Evolutionary conservation across 1,284 basidiomycete species (phyloP).

Genomic region (Malassezia nana): DNA sequence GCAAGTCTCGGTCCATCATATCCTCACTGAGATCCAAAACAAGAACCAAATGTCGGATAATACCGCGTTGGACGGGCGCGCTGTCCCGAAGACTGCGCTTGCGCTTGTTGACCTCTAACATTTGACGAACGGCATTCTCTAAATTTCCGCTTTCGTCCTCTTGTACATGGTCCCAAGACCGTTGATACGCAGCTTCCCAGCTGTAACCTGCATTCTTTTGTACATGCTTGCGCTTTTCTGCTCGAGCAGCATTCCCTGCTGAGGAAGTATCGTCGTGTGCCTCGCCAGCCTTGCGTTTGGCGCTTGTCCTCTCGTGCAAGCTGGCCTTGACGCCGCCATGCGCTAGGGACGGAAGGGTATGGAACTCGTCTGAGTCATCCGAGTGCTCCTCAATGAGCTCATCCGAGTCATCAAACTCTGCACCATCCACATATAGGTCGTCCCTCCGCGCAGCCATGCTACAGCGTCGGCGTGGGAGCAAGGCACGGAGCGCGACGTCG

Average conservation of each 20-base stretch:
- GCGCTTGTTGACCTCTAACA: slow-evolving; percentile 73
- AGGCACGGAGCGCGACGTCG: background rate
- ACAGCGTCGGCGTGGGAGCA: background rate
- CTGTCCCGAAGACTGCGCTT: slow-evolving; percentile 58
- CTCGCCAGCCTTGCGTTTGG: background rate
- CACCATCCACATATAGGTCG: slow-evolving; percentile 16
- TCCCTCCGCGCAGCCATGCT: slow-evolving; percentile 13
- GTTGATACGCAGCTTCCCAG: slow-evolving; percentile 89
- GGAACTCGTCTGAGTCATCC: slow-evolving; percentile 17
- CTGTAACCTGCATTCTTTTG: slow-evolving; percentile 55
- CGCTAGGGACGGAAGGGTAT: slow-evolving; percentile 13
- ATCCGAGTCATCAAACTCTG: slow-evolving; percentile 17
- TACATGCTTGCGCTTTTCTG: background rate
- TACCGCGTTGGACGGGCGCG: slow-evolving; percentile 78
- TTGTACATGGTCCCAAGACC: slow-evolving; percentile 91
- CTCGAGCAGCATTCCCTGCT: background rate
- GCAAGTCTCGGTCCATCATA: slow-evolving; percentile 91
- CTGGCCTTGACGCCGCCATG: background rate
- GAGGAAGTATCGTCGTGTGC: background rate
- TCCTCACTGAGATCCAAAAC: slow-evolving; percentile 78
- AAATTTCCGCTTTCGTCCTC: slow-evolving; percentile 89
- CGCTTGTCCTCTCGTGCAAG: background rate
- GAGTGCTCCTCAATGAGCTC: slow-evolving; percentile 12
- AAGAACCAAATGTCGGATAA: slow-evolving; percentile 87
- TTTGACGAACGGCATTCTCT: slow-evolving; percentile 75